A percentile compares a stretch with the other conserved stretches of the same genome.
Conservation (phyloP, 768 basidiomycete genomes). For the Melanogaster broomeanus region DNA sequence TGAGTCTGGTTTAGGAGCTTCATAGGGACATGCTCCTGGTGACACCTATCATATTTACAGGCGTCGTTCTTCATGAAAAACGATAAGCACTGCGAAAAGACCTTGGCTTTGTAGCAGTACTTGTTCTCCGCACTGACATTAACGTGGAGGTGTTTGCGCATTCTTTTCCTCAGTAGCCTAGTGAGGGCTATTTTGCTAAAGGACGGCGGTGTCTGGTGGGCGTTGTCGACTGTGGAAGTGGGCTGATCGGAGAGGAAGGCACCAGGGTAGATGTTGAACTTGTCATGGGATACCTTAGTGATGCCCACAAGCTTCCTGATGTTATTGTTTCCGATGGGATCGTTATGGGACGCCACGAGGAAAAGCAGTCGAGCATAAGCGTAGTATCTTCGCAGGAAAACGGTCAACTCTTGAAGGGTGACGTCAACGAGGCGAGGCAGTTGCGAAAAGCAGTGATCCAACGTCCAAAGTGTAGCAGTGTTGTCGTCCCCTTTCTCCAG, state of each 20-base stretch:
- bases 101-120: conserved; percentile 26
- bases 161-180: conserved; percentile 18
- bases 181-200: not conserved
- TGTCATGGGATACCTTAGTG: no score
- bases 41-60: conserved; percentile 38
- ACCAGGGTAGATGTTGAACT: no score
- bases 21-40: conserved; percentile 35
- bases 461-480: conserved; percentile 42
- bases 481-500: conserved; percentile 17
- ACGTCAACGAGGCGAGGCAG: conserved; percentile 28
- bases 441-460: conserved; percentile 42
- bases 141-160: conserved; percentile 29
- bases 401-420: conserved; percentile 25
- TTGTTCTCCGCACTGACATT: conserved; percentile 35
- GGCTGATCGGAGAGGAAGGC: no score
- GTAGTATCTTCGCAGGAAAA: conserved; percentile 35
- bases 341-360: conserved; percentile 23
- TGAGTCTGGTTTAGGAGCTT: conserved; percentile 27
- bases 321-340: conserved; percentile 14
- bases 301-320: no score
- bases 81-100: conserved; percentile 43
- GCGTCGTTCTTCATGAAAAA: conserved; percentile 21
- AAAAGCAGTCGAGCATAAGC: conserved; percentile 37
- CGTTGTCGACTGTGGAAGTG: no score
- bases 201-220: no score